Evolutionary conservation across 306 rosid species (phyloP), one percentile per base, ranked within the genome.

Genomic region (Calophaca sinica): DNA sequence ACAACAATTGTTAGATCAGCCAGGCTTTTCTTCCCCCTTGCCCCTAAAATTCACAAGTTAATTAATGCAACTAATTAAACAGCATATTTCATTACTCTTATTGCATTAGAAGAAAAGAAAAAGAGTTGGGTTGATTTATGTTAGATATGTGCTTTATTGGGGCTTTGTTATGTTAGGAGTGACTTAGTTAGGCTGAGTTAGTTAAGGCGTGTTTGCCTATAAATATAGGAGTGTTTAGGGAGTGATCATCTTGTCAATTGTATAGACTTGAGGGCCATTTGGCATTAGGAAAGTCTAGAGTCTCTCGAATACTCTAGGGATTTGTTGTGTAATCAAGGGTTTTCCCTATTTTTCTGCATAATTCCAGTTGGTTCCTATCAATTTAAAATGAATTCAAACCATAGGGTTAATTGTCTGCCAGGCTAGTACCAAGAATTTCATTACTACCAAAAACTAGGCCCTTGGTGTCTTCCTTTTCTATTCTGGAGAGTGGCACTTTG

Each of bases 41-140:
- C 49, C 1, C 50, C 26, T 20, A 12, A 62, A 77, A 51, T 12
- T 69, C 15, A 54, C 26, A 62, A 28, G 67, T 36, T 38, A 29
- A 62, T 36, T 38, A 29, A 62, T 72, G 35, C 50, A 57, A 63
- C 72, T 75, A 41, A 41, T 36, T 36, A 63, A 51, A 55, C 36
- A 65, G 9, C 59, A 49, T 49, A 49, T 48, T 65, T 13, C n/a
- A 29, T 52, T 26, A 39, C 66, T 72, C 20, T 32, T 68, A n/a
- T 5, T 26, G 81, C 14, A 26, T 35, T 5, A 67, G 38, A 45
- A 14, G 71, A 50, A 29, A 46, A 45, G 62, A 10, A 70, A 10
- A 70, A 59, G 49, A 36, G 4, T 32, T 48, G 31, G 58, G 9
- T 58, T 50, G 11, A 29, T 64, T 20, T 20, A 20, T 20, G 26